Base-by-base conservation (phyloP, 1,139 yeast genomes). In the Magnusiomyces magnusii region DNA sequence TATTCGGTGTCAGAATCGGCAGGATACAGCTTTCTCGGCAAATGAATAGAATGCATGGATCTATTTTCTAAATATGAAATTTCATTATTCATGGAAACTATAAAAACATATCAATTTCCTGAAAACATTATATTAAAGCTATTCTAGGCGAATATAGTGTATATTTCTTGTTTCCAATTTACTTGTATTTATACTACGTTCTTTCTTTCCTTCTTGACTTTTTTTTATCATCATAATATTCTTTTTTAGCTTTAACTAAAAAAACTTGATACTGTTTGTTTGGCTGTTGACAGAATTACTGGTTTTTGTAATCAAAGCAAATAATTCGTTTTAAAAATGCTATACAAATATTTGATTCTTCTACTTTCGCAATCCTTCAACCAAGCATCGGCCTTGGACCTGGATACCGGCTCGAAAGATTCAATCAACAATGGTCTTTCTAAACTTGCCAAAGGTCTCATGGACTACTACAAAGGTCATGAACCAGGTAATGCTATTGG, bases 381-480 rank as follows among this genome's bases (percentile, higher is more conserved):
- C n/a, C 23, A 42, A 15, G 47, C 39, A 7, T 15, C 23, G 2
- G 53, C 56, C 15, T 15, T 57, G 23, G 53, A 47, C 5, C 53
- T 69, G 50, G 67, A 67, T 52, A 59, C 67, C 52, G 50, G 42
- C n/a, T 58, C 61, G 53, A 51, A 61, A 23, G 55, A 58, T 17
- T 76, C 82, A 1, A 67, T 83, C 39, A 68, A 76, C 59, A 65
- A 73, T 49, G 91, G 85, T 7, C 80, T 88, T 10, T 76, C 81
- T 9, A 73, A 86, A 56, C 72, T 89, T 47, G 81, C 89, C 1
- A 72, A 80, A 47, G 97, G 97, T 62, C 71, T 89, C 63, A 79
- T 92, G 80, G 92, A 90, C 74, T 92, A 92, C 73, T 90, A 91
- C 70, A 85, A 84, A 54, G 96, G 96, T 49, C 67, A 74, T 54